phyloP scores from a whole-genome alignment of 2,329 filamentous ascomycete species.

The Leptographium wingfieldii region DNA sequence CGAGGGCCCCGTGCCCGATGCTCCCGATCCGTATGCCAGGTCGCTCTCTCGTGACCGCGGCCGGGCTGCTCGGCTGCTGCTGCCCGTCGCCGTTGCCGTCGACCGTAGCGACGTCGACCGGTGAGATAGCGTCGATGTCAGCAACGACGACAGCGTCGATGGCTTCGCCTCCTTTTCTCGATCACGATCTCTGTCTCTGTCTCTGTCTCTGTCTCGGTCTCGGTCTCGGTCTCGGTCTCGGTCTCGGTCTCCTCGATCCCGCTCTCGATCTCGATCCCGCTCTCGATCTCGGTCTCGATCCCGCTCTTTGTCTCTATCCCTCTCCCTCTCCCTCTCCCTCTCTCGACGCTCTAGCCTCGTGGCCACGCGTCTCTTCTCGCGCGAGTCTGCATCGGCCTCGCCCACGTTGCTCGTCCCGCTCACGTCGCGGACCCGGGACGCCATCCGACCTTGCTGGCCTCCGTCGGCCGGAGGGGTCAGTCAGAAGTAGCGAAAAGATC shows the following conservation, averaged over 20 bases:
- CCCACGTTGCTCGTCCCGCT: background rate
- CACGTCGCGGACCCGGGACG: background rate
- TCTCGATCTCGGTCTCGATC: background rate
- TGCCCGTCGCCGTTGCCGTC: background rate
- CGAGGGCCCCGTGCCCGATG: too few species aligned
- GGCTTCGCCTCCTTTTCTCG: background rate
- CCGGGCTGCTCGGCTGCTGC: constrained; percentile 1
- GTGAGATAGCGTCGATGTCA: constrained; percentile 2
- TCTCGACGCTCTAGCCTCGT: background rate
- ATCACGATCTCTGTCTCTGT: too few species aligned
- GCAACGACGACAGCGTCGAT: constrained; percentile 7
- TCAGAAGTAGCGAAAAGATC: too few species aligned
- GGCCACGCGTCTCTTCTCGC: background rate
- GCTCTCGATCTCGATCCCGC: background rate
- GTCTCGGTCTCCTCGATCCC: background rate
- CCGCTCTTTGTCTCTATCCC: background rate
- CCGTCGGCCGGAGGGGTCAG: too few species aligned
- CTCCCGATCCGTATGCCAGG: background rate
- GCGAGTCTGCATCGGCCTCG: background rate
- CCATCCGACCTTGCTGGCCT: background rate
- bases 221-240: background rate
- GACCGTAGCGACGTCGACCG: constrained; percentile 1
- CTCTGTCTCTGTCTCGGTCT: too few species aligned
- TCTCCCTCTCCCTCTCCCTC: background rate
- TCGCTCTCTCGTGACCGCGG: constrained; percentile 9